These are phyloP conservation scores for Striga hermonthica DNA, from an alignment of 305 asterid species.

Conservation along the genomic window DNA sequence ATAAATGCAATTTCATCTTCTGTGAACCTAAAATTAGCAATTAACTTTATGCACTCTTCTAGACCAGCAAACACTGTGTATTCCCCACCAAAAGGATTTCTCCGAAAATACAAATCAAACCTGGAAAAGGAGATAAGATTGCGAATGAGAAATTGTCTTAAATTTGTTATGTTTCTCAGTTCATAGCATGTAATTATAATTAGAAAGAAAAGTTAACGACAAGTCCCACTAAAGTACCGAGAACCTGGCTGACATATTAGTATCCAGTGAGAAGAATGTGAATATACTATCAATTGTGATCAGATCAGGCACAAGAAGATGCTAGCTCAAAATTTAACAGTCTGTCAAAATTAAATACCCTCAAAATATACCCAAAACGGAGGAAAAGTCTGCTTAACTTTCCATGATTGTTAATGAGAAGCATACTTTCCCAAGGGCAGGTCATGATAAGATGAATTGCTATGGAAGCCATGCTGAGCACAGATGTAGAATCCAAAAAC, in stretches of 20 bases:
- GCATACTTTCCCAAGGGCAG: neutral
- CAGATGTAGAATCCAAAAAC: neutral
- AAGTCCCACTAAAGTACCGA: conserved; percentile 2
- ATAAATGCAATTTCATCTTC: conserved; percentile 82
- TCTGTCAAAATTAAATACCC: too few species aligned
- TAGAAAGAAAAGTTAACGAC: neutral
- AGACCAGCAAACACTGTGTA: conserved; percentile 94
- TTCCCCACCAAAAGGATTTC: conserved; percentile 90
- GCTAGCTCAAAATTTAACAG: too few species aligned
- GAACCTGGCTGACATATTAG: too few species aligned
- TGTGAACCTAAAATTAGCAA: conserved; percentile 70
- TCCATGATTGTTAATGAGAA: neutral
- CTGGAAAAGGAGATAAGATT: conserved; percentile 39
- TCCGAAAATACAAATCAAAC: conserved; percentile 82
- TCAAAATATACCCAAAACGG: too few species aligned
- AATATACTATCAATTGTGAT: too few species aligned
- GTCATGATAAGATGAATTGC: too few species aligned
- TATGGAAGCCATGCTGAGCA: neutral
- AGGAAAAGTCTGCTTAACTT: neutral
- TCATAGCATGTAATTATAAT: neutral
- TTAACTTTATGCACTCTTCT: conserved; percentile 85
- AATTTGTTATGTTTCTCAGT: neutral
- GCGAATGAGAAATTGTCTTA: conserved; percentile 23
- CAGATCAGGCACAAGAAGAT: too few species aligned
- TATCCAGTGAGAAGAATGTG: too few species aligned